Conservation (phyloP, 2,329 filamentous ascomycete species). For the Xylariaceae sp. region DNA sequence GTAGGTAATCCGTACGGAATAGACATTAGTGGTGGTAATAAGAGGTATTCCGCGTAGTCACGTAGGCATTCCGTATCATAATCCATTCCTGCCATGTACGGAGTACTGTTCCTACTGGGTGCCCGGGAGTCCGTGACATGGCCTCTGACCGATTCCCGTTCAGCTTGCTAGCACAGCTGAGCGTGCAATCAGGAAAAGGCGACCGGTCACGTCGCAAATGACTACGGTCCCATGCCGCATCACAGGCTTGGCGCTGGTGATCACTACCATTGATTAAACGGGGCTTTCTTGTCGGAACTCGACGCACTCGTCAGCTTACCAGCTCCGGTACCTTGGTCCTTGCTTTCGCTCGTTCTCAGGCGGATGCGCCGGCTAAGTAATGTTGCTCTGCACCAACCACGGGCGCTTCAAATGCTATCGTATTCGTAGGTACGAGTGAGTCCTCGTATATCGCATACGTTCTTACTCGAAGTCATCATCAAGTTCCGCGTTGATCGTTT, state of each 20-base stretch:
- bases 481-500: too few relatives aligned
- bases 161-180: neutral
- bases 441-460: too few relatives aligned
- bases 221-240: neutral
- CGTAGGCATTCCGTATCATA: too few relatives aligned
- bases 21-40: too few relatives aligned
- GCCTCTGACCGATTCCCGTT: neutral
- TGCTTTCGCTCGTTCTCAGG: neutral
- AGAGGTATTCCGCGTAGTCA: too few relatives aligned
- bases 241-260: neutral
- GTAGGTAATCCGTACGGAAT: neutral
- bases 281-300: neutral
- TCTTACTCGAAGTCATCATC: too few relatives aligned
- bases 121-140: neutral
- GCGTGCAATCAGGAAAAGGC: neutral
- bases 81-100: too few relatives aligned
- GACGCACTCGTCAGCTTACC: neutral
- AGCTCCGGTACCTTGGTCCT: neutral
- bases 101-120: neutral
- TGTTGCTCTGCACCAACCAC: neutral
- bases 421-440: too few relatives aligned
- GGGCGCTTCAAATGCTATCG: neutral
- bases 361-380: neutral
- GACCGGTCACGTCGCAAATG: neutral
- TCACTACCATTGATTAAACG: neutral